These are phyloP conservation scores for Sisymbrium irio DNA, from an alignment of 345 rosid genomes.

Conservation along the genomic window DNA sequence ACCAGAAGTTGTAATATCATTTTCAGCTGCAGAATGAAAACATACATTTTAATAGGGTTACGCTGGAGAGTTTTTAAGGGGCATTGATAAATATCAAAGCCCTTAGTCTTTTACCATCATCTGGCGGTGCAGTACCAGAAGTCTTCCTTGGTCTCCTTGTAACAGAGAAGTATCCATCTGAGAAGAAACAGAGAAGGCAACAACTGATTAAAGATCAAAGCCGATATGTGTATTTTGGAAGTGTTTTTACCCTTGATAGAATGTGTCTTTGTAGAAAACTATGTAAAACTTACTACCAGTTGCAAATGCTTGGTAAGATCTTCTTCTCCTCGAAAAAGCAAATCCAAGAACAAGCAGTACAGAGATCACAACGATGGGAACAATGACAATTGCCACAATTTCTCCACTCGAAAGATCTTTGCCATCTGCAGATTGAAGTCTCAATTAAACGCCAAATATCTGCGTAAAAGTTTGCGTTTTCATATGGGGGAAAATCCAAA, in stretches of 20 bases:
- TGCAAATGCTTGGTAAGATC: background rate
- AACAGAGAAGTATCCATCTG: constrained; percentile 16
- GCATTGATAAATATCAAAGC: background rate
- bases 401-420: background rate
- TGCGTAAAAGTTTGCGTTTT: background rate
- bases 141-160: constrained; percentile 25
- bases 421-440: constrained; percentile 11
- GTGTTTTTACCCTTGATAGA: background rate
- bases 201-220: background rate
- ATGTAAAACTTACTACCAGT: background rate
- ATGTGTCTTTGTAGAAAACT: background rate
- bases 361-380: background rate
- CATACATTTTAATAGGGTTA: background rate
- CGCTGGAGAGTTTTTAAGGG: background rate
- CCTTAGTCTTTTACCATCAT: constrained; percentile 33
- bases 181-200: constrained; percentile 21
- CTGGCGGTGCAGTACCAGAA: background rate
- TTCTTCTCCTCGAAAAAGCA: background rate
- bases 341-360: background rate
- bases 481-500: background rate
- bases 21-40: constrained; percentile 22
- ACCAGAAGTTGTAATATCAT: constrained; percentile 33
- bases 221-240: background rate
- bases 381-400: background rate
- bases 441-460: background rate